A percentile compares a stretch with the other conserved stretches of the same genome.
Conservation (phyloP, 1,139 yeast species). For the Diutina pseudorugosa region DNA sequence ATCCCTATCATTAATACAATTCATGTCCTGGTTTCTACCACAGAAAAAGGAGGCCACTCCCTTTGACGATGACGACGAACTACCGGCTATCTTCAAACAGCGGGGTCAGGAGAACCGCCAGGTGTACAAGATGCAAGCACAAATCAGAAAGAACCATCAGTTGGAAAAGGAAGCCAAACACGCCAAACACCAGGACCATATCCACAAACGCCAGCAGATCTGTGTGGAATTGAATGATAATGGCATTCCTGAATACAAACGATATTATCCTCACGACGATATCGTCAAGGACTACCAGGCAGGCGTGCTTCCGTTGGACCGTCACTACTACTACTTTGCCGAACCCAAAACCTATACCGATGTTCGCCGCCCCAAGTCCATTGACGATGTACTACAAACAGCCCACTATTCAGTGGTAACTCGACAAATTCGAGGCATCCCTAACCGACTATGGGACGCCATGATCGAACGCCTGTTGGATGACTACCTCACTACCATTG, state of each 20-base stretch:
- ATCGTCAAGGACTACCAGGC: neutral
- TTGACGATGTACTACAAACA: neutral
- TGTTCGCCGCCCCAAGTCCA: neutral
- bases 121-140: neutral
- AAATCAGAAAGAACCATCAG: neutral
- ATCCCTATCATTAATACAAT: too few relatives aligned
- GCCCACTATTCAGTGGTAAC: too few relatives aligned
- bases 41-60: neutral
- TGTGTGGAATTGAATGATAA: neutral
- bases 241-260: neutral
- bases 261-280: neutral
- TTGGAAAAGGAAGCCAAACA: neutral
- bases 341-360: neutral
- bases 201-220: neutral
- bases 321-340: neutral
- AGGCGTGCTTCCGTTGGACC: neutral
- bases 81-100: neutral
- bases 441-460: neutral
- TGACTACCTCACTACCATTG: neutral
- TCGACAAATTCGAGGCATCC: neutral
- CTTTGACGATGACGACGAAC: neutral
- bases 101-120: neutral
- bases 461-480: neutral
- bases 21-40: too few relatives aligned
- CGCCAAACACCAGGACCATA: neutral